Percentiles rank a stretch among this genome's conserved stretches.
Conservation (phyloP, 2,329 filamentous ascomycete species). For the Fusarium penzigii region DNA sequence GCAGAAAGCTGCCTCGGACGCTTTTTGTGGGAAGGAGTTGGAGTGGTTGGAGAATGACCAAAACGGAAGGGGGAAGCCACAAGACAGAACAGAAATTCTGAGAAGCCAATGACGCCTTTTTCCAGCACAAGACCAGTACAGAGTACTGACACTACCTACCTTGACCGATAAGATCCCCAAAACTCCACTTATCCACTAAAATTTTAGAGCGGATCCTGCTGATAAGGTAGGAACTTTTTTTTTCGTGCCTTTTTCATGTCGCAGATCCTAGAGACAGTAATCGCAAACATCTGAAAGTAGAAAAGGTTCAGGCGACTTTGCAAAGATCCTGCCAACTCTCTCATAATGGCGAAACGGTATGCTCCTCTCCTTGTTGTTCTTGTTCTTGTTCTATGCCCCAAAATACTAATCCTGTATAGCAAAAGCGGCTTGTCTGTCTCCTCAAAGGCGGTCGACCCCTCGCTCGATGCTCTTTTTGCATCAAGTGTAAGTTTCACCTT, state of each 20-base stretch:
- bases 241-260: slow-evolving; percentile 25
- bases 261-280: slow-evolving; percentile 14
- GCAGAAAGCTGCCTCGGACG: slow-evolving; percentile 33
- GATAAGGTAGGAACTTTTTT: slow-evolving; percentile 23
- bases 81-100: slow-evolving; percentile 16
- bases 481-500: slow-evolving; percentile 61
- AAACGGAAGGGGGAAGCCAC: not conserved
- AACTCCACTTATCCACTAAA: slow-evolving; percentile 1
- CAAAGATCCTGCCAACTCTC: not conserved
- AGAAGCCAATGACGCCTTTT: slow-evolving; percentile 35
- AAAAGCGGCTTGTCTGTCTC: slow-evolving; percentile 44
- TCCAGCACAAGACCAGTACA: slow-evolving; percentile 22
- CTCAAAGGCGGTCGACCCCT: slow-evolving; percentile 64
- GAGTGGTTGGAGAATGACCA: not conserved
- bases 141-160: not conserved
- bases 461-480: slow-evolving; percentile 69
- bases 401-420: slow-evolving; percentile 31
- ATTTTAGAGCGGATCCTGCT: slow-evolving; percentile 18
- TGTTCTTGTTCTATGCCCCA: slow-evolving; percentile 8
- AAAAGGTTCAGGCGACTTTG: slow-evolving; percentile 7
- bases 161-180: slow-evolving; percentile 7
- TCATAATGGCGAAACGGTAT: slow-evolving; percentile 30
- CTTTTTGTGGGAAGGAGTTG: slow-evolving; percentile 1
- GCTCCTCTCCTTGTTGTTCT: not conserved
- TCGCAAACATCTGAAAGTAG: slow-evolving; percentile 1